Percentiles rank a stretch among this genome's conserved stretches.
These are phyloP conservation scores for Alliaria petiolata DNA, from an alignment of 345 rosid species.

Conservation along the genomic window DNA sequence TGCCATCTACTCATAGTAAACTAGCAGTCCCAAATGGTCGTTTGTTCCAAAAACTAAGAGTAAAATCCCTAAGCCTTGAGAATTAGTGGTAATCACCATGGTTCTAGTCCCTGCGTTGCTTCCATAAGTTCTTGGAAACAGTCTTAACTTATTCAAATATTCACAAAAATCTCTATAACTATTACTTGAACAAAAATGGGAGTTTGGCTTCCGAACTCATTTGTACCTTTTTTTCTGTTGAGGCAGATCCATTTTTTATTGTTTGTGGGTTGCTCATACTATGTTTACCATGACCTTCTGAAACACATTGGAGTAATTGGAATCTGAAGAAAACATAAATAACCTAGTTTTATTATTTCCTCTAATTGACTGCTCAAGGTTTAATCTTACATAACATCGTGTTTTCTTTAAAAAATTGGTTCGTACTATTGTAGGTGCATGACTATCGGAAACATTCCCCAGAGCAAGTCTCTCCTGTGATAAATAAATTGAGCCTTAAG, in stretches of 20 bases:
- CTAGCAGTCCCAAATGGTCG: neutral
- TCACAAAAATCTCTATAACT: neutral
- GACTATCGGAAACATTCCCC: constrained; percentile 62
- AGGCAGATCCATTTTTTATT: neutral
- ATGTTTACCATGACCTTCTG: constrained; percentile 6
- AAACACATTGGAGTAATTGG: constrained; percentile 1
- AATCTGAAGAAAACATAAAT: neutral
- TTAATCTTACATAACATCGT: neutral
- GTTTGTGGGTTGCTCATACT: neutral
- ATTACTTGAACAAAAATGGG: neutral
- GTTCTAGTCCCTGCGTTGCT: neutral
- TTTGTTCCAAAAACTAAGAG: too few species aligned
- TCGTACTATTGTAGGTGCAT: constrained; percentile 58
- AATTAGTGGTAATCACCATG: neutral
- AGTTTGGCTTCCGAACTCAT: neutral
- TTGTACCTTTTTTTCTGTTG: neutral
- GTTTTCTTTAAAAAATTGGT: neutral
- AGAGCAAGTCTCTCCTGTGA: constrained; percentile 58
- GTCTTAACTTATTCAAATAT: neutral
- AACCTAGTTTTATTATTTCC: neutral
- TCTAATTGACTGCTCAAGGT: neutral
- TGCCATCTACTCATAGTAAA: constrained; percentile 2
- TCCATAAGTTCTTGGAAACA: constrained; percentile 17
- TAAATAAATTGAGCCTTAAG: constrained; percentile 62
- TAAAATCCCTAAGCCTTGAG: too few species aligned